phyloP scores from a whole-genome alignment of 352 stramenopile species.

The Pythium pyrilobum region DNA sequence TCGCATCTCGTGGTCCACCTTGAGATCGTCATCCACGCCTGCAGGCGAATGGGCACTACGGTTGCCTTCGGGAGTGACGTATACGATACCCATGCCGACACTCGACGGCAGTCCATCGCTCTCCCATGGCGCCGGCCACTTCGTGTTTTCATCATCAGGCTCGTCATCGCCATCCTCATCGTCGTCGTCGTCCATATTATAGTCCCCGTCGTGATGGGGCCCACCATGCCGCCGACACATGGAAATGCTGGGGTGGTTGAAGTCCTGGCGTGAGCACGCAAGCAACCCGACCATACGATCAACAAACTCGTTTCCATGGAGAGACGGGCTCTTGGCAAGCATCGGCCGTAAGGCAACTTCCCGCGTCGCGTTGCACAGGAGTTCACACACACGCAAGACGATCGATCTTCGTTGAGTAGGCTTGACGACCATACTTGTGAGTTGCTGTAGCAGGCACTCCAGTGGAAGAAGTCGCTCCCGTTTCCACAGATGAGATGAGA shows the following conservation, averaged over 20 bases:
- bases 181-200: conserved; percentile 51
- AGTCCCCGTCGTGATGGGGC: conserved; percentile 22
- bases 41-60: conserved; percentile 33
- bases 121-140: conserved; percentile 74
- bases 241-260: conserved; percentile 18
- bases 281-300: conserved; percentile 47
- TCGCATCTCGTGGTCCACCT: conserved; percentile 72
- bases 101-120: conserved; percentile 61
- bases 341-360: conserved; percentile 40
- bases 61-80: conserved; percentile 61
- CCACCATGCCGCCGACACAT: conserved; percentile 21
- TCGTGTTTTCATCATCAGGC: conserved; percentile 38
- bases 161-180: conserved; percentile 50
- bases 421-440: conserved; percentile 36
- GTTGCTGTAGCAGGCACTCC: conserved; percentile 54
- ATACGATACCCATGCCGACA: conserved; percentile 74
- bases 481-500: conserved; percentile 55
- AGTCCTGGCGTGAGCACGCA: conserved; percentile 48
- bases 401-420: conserved; percentile 38
- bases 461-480: conserved; percentile 52
- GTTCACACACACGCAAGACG: conserved; percentile 52
- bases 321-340: conserved; percentile 35
- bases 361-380: conserved; percentile 54
- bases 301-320: conserved; percentile 42
- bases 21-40: conserved; percentile 31